Conservation (phyloP, 2,329 filamentous ascomycete genomes). For the Juglanconis oblonga region DNA sequence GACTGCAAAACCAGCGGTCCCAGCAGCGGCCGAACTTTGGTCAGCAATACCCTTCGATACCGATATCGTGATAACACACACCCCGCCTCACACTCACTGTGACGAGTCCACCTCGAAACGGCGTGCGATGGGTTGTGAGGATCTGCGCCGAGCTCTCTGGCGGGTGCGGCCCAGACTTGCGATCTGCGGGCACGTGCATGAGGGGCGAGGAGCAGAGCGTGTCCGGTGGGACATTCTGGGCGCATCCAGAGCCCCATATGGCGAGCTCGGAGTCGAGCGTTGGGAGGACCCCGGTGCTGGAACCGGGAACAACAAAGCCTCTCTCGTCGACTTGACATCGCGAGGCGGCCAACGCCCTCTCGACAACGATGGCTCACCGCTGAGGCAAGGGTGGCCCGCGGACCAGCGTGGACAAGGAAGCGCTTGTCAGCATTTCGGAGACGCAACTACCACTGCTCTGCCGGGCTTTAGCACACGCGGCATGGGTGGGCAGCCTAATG, state of each 20-base stretch:
- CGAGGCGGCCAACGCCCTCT: conserved; percentile 37
- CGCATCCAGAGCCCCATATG: conserved; percentile 36
- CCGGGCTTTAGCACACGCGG: conserved; percentile 32
- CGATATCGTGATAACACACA: conserved; percentile 70
- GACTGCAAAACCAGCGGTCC: background rate
- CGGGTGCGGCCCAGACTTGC: conserved; percentile 61
- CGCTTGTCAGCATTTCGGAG: background rate
- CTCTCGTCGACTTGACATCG: conserved; percentile 58
- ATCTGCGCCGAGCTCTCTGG: conserved; percentile 55
- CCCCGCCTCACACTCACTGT: conserved; percentile 59
- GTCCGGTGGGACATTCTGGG: conserved; percentile 56
- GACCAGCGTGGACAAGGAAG: background rate
- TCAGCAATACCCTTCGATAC: conserved; percentile 55
- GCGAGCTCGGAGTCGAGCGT: conserved; percentile 38
- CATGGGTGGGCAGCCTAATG: conserved; percentile 37
- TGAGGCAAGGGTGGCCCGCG: background rate
- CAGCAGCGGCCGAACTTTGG: conserved; percentile 47
- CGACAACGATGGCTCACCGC: conserved; percentile 42
- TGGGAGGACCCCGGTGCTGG: conserved; percentile 60
- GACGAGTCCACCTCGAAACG: conserved; percentile 44
- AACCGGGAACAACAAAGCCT: conserved; percentile 56
- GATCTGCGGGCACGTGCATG: conserved; percentile 72
- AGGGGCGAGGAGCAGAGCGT: conserved; percentile 60
- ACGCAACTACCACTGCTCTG: conserved; percentile 12
- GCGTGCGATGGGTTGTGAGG: conserved; percentile 55